Base-by-base conservation (phyloP, 768 basidiomycete genomes). In the Sporobolomyces pararoseus region DNA sequence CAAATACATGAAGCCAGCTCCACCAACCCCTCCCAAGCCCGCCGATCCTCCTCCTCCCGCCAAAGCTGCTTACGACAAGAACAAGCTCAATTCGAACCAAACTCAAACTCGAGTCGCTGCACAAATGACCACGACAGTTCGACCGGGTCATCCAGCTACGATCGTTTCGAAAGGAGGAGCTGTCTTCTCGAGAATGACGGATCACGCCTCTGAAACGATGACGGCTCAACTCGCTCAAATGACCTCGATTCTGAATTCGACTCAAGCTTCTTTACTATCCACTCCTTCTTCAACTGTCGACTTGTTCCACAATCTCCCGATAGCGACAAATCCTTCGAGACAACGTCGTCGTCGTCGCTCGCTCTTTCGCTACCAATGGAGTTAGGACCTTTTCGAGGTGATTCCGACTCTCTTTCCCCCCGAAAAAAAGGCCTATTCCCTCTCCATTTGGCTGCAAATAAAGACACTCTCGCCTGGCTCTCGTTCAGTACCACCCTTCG, bases 151-250 rank as follows among this genome's bases (percentile, higher is more conserved):
- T 32, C 59, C 59, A 7, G 32, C 46, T 17, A 61, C 44, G 44
- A 39, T 61, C 59, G 59, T 35, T 6, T 49, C 59, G 44, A 61
- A 61, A 49, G 59, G 44, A 7, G 46, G 2, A 7, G 46, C 27
- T 6, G 17, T 61, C 44, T 44, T 32, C 23, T 61, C 59, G 46
- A 9, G 59, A 32, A 49, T 49, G 44, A 21, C 59, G 44, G 46
- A 47, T 3, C 59, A 61, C 59, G 46, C 46, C 14, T 32, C 59
- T 12, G 59, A 61, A 47, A 61, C 59, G 46, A 61, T 61, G 59
- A 23, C 25, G 19, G 59, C 31, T 23, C 59, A 47, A 29, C 59
- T 61, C 46, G 29, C 7, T 23, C 59, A 49, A 12, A 23, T 19
- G 16, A 49, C 21, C 21, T 23, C 44, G 37, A 44, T 25, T 44